phyloP scores from a whole-genome alignment of 371 early-diverging fungal genomes.

The Lichtheimia ornata region DNA sequence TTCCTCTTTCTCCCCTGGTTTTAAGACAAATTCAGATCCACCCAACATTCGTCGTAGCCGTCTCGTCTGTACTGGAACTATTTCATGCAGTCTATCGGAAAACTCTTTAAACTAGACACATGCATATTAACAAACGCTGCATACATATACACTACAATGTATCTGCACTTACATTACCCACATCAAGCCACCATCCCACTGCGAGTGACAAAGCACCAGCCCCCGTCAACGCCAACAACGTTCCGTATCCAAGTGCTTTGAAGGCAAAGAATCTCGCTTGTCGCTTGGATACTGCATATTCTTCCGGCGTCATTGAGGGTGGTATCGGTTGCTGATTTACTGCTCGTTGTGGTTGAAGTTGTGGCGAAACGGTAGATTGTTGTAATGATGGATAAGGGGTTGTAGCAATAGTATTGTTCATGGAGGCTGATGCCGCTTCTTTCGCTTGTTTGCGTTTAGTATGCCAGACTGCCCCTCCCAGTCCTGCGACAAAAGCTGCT shows the following conservation, averaged over 20 bases:
- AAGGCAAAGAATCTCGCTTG: slow-evolving; percentile 44
- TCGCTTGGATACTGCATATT: slow-evolving; percentile 39
- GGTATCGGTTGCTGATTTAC: slow-evolving; percentile 18
- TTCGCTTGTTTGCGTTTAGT: slow-evolving; percentile 44
- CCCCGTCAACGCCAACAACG: slow-evolving; percentile 39
- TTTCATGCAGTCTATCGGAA: slow-evolving; percentile 43
- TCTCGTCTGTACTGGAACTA: slow-evolving; percentile 39
- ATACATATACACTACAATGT: not conserved
- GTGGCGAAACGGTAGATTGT: not conserved
- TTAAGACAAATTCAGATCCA: slow-evolving; percentile 38
- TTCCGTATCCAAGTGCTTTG: slow-evolving; percentile 47
- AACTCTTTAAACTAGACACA: slow-evolving; percentile 41
- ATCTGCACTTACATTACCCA: slow-evolving; percentile 37
- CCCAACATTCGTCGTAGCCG: slow-evolving; percentile 36
- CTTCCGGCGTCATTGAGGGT: slow-evolving; percentile 45
- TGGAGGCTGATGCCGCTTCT: slow-evolving; percentile 17
- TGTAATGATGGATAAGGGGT: not conserved
- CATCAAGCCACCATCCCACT: slow-evolving; percentile 45
- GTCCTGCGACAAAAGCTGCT: slow-evolving; percentile 45
- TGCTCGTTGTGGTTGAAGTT: slow-evolving; percentile 6
- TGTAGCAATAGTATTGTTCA: slow-evolving; percentile 16
- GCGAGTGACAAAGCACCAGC: slow-evolving; percentile 33
- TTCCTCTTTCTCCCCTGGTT: slow-evolving; percentile 32
- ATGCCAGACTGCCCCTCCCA: slow-evolving; percentile 49
- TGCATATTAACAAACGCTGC: not conserved